These are phyloP conservation scores for Zhuliangozyma parablackwelliae DNA, from an alignment of 1,139 yeast species.

Conservation along the genomic window DNA sequence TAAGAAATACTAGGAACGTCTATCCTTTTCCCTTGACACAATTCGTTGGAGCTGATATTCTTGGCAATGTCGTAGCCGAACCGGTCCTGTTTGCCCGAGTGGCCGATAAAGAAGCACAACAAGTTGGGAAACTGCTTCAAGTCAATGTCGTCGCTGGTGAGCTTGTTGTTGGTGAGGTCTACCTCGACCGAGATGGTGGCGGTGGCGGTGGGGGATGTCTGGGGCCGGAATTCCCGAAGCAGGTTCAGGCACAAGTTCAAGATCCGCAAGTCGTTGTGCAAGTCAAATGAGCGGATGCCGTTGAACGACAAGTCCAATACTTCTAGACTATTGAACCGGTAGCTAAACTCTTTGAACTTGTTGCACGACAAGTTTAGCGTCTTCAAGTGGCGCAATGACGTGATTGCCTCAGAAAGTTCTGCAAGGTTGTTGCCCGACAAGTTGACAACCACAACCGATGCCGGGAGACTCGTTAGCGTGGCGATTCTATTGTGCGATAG, in stretches of 20 bases:
- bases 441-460: slow-evolving; percentile 8
- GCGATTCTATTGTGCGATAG: slow-evolving; percentile 14
- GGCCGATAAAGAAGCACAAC: slow-evolving; percentile 15
- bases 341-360: slow-evolving; percentile 8
- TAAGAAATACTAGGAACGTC: slow-evolving; percentile 8
- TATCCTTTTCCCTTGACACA: slow-evolving; percentile 17
- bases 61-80: slow-evolving; percentile 21
- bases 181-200: slow-evolving; percentile 18
- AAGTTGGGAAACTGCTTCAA: slow-evolving; percentile 11
- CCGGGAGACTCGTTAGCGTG: slow-evolving; percentile 9
- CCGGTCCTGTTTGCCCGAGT: slow-evolving; percentile 17
- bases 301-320: slow-evolving; percentile 16
- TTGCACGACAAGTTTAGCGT: slow-evolving; percentile 12
- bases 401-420: slow-evolving; percentile 4
- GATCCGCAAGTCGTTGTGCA: slow-evolving; percentile 13
- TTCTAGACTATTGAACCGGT: slow-evolving; percentile 7
- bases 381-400: slow-evolving; percentile 8
- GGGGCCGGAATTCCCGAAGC: slow-evolving; percentile 9
- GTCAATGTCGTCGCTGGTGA: slow-evolving; percentile 5
- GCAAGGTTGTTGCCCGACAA: slow-evolving; percentile 10
- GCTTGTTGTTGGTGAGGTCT: slow-evolving; percentile 17
- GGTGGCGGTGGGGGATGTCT: slow-evolving; percentile 13
- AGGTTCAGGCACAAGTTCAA: slow-evolving; percentile 17
- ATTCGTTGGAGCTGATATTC: slow-evolving; percentile 12
- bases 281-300: slow-evolving; percentile 7